Base-by-base conservation (phyloP, 2,329 filamentous ascomycete species). In the Helminthosporium solani region DNA sequence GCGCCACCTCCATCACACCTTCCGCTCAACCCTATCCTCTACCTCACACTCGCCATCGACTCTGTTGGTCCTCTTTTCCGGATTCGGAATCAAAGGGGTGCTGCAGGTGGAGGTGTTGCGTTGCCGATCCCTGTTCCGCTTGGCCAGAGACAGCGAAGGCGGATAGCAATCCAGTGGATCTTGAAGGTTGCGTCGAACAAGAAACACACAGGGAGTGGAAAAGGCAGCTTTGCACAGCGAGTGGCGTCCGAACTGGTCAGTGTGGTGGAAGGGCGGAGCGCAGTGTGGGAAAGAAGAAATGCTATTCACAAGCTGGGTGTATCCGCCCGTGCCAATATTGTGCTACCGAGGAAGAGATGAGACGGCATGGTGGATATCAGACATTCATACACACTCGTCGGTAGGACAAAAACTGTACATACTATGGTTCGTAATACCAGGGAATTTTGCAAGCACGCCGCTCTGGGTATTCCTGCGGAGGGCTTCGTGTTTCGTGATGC, bases 1-100 rank as follows among this genome's bases (percentile, higher is more conserved):
- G 78, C 85, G 1, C 89, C 91, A 1, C 88, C 90, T 1, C 78
- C 88, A 19, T 76, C 80, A 3, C 85, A 92, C 60, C 85, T 99
- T 8, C 90, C 94, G 2, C 82, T 96, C 25, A 88, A 96, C 71
- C 94, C 94, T 1, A 79, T 95, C 44, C 81, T 88, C 44, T 99
- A 97, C 75, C 84, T 99, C 38, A 89, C 87, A 11, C 79, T 95
- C 25, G 90, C 91, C 25, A 85, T 99, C 62, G 94, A 99, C 77
- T 95, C 89, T 8, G 86, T 99, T 19, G 89, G 91, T 1, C 94
- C 94, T 8, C 80, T 99, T 14, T 77, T 99, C 63, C 86, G 87
- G 56, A 85, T 99, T 64, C 82, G 84, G 44, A 80, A 81, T 50
- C 81, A 90, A 60, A 83, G 83, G 62, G 90, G 90, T 57, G 82